phyloP scores from a whole-genome alignment of 2,329 filamentous ascomycete genomes.

The Dendrostoma leiphaemia region DNA sequence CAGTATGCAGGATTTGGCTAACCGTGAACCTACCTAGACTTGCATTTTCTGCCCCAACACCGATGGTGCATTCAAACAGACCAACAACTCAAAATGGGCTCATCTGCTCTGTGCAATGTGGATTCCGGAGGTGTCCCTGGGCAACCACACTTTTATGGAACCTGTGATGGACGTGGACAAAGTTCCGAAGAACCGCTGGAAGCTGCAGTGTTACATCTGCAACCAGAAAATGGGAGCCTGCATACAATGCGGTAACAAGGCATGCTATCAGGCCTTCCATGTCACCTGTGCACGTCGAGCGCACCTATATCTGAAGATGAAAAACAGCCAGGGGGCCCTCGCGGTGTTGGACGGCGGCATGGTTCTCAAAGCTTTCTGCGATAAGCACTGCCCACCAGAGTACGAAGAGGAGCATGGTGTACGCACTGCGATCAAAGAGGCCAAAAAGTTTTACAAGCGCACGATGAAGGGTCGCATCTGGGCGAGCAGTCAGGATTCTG shows the following conservation, averaged over 20 bases:
- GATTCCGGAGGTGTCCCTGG: constrained; percentile 95
- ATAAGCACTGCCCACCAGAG: constrained; percentile 88
- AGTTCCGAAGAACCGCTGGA: constrained; percentile 93
- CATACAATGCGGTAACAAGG: constrained; percentile 97
- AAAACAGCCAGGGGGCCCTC: constrained; percentile 77
- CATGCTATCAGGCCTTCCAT: constrained; percentile 95
- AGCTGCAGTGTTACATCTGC: constrained; percentile 92
- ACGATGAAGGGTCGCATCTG: constrained; percentile 87
- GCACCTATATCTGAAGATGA: constrained; percentile 92
- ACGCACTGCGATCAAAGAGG: constrained; percentile 73
- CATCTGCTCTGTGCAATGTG: constrained; percentile 96
- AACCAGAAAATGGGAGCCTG: constrained; percentile 97
- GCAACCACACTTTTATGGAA: constrained; percentile 97
- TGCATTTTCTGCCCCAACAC: constrained; percentile 99
- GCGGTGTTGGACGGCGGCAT: constrained; percentile 76
- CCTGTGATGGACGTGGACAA: constrained; percentile 98
- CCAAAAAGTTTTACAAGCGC: constrained; percentile 84
- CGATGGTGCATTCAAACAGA: constrained; percentile 97
- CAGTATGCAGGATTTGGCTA: constrained; percentile 2
- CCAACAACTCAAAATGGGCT: constrained; percentile 93
- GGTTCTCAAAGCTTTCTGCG: constrained; percentile 90
- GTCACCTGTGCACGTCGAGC: constrained; percentile 91
- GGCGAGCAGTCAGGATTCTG: constrained; percentile 86
- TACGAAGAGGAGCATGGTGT: constrained; percentile 87
- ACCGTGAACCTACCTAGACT: constrained; percentile 51